phyloP scores from a whole-genome alignment of 768 basidiomycete genomes.

The Hypholoma fasciculare region DNA sequence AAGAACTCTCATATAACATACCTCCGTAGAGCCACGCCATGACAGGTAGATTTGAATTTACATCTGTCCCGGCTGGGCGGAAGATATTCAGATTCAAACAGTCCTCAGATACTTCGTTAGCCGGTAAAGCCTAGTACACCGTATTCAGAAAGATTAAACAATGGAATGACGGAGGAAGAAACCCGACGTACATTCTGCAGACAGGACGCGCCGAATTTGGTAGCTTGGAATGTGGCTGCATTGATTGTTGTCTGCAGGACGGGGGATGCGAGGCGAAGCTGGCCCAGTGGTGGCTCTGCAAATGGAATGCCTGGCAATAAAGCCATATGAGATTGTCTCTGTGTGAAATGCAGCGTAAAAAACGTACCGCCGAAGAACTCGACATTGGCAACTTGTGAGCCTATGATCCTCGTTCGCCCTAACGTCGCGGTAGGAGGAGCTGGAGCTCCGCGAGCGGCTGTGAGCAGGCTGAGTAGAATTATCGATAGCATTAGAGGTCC shows the following conservation, averaged over 20 bases:
- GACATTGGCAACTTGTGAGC: background rate
- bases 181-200: background rate
- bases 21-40: constrained; percentile 24
- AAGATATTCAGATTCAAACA: constrained; percentile 59
- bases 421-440: background rate
- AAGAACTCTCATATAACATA: background rate
- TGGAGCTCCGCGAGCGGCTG: background rate
- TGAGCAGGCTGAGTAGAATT: background rate
- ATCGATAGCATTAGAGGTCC: background rate
- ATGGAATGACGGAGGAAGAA: too few species aligned
- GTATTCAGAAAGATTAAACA: background rate
- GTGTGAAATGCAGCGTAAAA: background rate
- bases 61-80: constrained; percentile 37
- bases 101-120: constrained; percentile 47
- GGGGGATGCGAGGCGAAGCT: constrained; percentile 40
- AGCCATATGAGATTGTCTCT: background rate
- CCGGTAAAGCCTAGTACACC: constrained; percentile 14
- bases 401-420: background rate
- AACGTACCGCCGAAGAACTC: background rate
- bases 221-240: background rate
- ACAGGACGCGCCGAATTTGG: background rate
- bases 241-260: constrained; percentile 32
- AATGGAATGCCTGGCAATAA: constrained; percentile 35
- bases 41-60: constrained; percentile 31
- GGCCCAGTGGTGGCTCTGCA: constrained; percentile 47